Evolutionary conservation across 768 basidiomycete genomes (phyloP), one percentile per base, ranked within the genome.

Genomic region (Cystobasidium ongulense): DNA sequence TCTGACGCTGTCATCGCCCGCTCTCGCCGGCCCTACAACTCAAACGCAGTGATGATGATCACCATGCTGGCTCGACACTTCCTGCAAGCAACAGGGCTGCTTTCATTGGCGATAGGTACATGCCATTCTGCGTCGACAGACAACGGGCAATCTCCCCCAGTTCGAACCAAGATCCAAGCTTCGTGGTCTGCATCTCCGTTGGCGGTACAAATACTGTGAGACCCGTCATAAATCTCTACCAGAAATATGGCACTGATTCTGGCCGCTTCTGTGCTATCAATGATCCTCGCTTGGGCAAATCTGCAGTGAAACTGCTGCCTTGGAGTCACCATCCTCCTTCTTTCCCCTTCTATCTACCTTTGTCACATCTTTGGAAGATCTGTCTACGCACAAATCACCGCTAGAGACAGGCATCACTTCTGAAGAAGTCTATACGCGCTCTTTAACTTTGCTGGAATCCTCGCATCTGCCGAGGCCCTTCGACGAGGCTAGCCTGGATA

Each of bases 271-370:
- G n/a, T n/a, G n/a, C n/a, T n/a, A n/a, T n/a, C n/a, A n/a, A n/a
- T n/a, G n/a, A n/a, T n/a, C n/a, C n/a, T n/a, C n/a, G n/a, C n/a
- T n/a, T n/a, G n/a, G n/a, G n/a, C n/a, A n/a, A n/a, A n/a, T 31
- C 29, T 68, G 5, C 78, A 98, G 95, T 43, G 95, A 99, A 82
- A 87, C 91, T 0, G 84, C 92, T 17, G 82, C 89, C 7, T 80
- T 88, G 54, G 90, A 95, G 80, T 86, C 88, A 63, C 86, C 89
- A 0, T 80, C 85, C 23, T 82, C 86, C 18, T 92, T 92, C 83
- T 92, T 94, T 80, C 87, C 88, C 5, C 83, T 91, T 21, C 84
- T 98, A 1, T 83, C 88, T 76, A 31, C 65, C 17, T 84, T 85
- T 43, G 82, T 92, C 2, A 86, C 87, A 8, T 81, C 87, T 1